Evolutionary conservation across 768 basidiomycete species (phyloP).

Genomic region (Leccinum sublutescens): DNA sequence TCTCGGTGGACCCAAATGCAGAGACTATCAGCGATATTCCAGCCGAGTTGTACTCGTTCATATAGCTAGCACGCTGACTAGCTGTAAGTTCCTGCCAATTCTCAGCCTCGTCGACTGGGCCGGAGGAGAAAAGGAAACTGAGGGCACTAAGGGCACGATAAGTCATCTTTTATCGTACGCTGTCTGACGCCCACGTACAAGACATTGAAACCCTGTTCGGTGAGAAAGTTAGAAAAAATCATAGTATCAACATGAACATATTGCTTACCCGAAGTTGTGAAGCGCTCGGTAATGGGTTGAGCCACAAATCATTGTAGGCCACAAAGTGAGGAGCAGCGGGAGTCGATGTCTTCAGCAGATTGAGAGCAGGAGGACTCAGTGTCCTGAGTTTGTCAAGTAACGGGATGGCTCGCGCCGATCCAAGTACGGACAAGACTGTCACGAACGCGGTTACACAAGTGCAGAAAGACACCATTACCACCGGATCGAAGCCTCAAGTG

Average conservation of each 20-base stretch:
- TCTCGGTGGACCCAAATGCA: constrained; percentile 45
- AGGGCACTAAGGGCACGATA: constrained; percentile 30
- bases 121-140: constrained; percentile 41
- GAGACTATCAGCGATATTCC: constrained; percentile 61
- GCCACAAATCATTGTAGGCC: constrained; percentile 41
- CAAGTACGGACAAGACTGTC: constrained; percentile 12
- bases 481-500: background rate
- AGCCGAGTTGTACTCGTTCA: constrained; percentile 49
- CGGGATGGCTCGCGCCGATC: constrained; percentile 15
- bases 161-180: background rate
- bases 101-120: constrained; percentile 44
- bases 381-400: constrained; percentile 19
- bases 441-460: constrained; percentile 1
- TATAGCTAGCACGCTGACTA: constrained; percentile 38
- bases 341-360: constrained; percentile 15
- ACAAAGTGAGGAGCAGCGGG: constrained; percentile 51
- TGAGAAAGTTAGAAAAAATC: background rate
- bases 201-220: constrained; percentile 34
- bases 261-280: constrained; percentile 41
- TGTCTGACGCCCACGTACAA: constrained; percentile 24
- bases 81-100: constrained; percentile 43
- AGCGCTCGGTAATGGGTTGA: constrained; percentile 43
- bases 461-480: constrained; percentile 18
- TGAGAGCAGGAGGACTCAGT: constrained; percentile 25
- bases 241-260: background rate